Evolutionary conservation across 2,329 filamentous ascomycete species (phyloP).

Genomic region (Orbilia quercus): DNA sequence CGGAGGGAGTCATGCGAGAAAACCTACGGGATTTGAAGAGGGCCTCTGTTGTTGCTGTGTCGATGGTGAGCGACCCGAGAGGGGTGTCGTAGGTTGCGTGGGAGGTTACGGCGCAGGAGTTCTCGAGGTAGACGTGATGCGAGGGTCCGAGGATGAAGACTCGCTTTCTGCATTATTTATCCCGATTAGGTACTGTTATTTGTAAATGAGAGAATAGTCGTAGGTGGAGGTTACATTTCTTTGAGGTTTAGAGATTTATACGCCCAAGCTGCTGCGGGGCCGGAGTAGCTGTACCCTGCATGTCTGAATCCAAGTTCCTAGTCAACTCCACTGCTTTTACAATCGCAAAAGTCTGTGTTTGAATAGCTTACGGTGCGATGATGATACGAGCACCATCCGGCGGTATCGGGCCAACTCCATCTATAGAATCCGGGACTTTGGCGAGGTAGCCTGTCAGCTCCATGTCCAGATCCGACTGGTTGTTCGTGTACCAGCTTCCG

Average conservation of each 20-base stretch:
- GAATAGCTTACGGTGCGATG: slow-evolving; percentile 80
- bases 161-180: slow-evolving; percentile 72
- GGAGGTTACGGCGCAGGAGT: slow-evolving; percentile 78
- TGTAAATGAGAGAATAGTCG: slow-evolving; percentile 11
- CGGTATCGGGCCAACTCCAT: slow-evolving; percentile 68
- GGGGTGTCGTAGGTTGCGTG: slow-evolving; percentile 79
- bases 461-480: slow-evolving; percentile 69
- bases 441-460: slow-evolving; percentile 82
- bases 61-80: slow-evolving; percentile 76
- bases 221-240: slow-evolving; percentile 68
- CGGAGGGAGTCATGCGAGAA: slow-evolving; percentile 71
- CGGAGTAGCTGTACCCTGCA: slow-evolving; percentile 92
- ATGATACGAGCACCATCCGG: slow-evolving; percentile 75
- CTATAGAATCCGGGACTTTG: slow-evolving; percentile 74
- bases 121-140: slow-evolving; percentile 84
- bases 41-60: slow-evolving; percentile 67
- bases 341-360: slow-evolving; percentile 60
- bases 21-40: slow-evolving; percentile 68
- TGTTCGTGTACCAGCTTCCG: slow-evolving; percentile 84
- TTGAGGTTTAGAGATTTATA: slow-evolving; percentile 89
- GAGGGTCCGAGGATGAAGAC: slow-evolving; percentile 94
- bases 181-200: slow-evolving; percentile 8
- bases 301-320: slow-evolving; percentile 72
- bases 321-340: slow-evolving; percentile 2
- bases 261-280: slow-evolving; percentile 90